Evolutionary conservation across 1,139 yeast species (phyloP).

Genomic region (Lodderomyces theae): DNA sequence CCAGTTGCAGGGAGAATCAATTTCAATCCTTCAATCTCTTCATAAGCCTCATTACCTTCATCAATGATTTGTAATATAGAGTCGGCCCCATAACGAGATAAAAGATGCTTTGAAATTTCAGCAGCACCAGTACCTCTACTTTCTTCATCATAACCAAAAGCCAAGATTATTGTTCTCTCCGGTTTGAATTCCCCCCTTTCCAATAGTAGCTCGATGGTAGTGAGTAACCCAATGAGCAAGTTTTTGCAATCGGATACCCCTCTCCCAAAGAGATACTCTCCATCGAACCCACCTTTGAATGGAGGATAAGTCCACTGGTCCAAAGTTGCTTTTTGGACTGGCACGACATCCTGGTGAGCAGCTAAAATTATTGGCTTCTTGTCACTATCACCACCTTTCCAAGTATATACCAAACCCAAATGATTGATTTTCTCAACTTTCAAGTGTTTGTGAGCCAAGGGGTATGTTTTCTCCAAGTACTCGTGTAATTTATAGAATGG

Average conservation of each 20-base stretch:
- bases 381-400: constrained; percentile 27
- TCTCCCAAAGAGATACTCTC: constrained; percentile 41
- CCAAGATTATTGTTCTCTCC: constrained; percentile 39
- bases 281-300: constrained; percentile 41
- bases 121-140: constrained; percentile 43
- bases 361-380: constrained; percentile 42
- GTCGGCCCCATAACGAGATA: constrained; percentile 36
- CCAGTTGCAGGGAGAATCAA: constrained; percentile 56
- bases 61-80: constrained; percentile 43
- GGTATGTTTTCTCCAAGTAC: constrained; percentile 29
- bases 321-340: constrained; percentile 41
- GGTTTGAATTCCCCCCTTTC: constrained; percentile 36
- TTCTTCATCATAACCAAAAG: constrained; percentile 52
- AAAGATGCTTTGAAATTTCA: constrained; percentile 28
- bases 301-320: constrained; percentile 45
- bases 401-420: constrained; percentile 34
- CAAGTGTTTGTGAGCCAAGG: constrained; percentile 33
- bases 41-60: constrained; percentile 40
- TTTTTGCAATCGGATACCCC: constrained; percentile 50
- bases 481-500: constrained; percentile 29
- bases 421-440: constrained; percentile 31
- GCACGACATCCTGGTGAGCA: constrained; percentile 53
- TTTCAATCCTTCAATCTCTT: constrained; percentile 40
- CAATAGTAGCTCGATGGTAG: constrained; percentile 40
- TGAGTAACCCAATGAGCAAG: constrained; percentile 39